These are phyloP conservation scores for Penicillium robsamsonii DNA, from an alignment of 495 filamentous ascomycete genomes.

Conservation along the genomic window DNA sequence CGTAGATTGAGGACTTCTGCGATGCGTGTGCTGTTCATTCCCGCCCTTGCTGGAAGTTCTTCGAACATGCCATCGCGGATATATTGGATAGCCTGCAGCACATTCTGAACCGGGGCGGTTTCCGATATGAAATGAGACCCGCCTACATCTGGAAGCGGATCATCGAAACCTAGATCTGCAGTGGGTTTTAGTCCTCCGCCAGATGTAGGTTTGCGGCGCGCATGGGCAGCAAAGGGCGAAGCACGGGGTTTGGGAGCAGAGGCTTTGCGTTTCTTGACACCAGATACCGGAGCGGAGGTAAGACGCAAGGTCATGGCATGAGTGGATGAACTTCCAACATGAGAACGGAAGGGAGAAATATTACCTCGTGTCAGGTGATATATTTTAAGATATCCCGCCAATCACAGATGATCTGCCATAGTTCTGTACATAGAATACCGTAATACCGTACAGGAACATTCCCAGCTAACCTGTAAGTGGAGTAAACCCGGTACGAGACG, in stretches of 20 bases:
- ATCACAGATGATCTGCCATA: conserved; percentile 12
- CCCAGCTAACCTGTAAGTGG: not conserved
- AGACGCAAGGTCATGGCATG: conserved; percentile 46
- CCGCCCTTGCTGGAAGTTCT: conserved; percentile 60
- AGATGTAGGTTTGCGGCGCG: conserved; percentile 56
- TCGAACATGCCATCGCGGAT: conserved; percentile 66
- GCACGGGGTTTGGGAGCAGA: conserved; percentile 26
- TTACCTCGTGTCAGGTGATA: conserved; percentile 24
- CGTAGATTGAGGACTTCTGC: conserved; percentile 69
- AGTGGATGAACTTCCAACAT: conserved; percentile 1
- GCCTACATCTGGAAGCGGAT: conserved; percentile 40
- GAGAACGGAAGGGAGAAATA: conserved; percentile 5
- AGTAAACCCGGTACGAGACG: conserved; percentile 12
- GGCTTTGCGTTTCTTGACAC: conserved; percentile 42
- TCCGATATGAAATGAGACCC: conserved; percentile 37
- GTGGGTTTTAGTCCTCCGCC: conserved; percentile 35
- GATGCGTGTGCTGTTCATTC: conserved; percentile 73
- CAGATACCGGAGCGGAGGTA: conserved; percentile 46
- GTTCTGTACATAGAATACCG: conserved; percentile 11
- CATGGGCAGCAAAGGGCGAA: conserved; percentile 52
- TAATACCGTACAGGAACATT: conserved; percentile 17
- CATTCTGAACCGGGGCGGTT: conserved; percentile 58
- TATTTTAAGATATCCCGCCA: conserved; percentile 15
- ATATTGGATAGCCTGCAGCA: conserved; percentile 61
- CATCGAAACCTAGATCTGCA: conserved; percentile 47